Percentiles rank a stretch among this genome's conserved stretches.
phyloP scores from a whole-genome alignment of 202 grass and related monocot genomes.

The Zizania palustris region DNA sequence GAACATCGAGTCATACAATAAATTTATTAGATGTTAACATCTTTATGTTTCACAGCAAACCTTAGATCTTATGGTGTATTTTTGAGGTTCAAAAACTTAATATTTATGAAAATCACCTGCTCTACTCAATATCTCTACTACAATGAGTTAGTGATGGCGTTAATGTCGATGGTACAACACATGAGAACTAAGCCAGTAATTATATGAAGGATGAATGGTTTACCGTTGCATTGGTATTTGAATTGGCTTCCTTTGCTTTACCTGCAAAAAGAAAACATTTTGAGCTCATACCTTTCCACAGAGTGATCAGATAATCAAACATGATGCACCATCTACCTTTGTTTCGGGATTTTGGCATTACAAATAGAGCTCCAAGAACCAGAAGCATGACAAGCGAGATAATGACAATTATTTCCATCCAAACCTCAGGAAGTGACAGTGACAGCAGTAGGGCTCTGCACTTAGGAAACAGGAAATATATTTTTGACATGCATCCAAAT shows the following conservation, averaged over 20 bases:
- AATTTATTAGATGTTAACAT: background rate
- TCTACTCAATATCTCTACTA: background rate
- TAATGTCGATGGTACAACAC: background rate
- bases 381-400: slow-evolving; percentile 58
- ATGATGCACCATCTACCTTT: slow-evolving; percentile 50
- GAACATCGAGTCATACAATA: background rate
- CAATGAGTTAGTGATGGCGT: background rate
- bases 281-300: background rate
- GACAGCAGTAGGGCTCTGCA: background rate
- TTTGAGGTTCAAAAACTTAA: background rate
- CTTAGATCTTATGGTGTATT: background rate
- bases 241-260: slow-evolving; percentile 43
- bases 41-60: background rate
- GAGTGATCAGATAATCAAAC: background rate
- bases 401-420: slow-evolving; percentile 58
- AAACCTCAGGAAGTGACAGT: too few relatives aligned
- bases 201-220: slow-evolving; percentile 7
- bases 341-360: slow-evolving; percentile 63
- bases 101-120: background rate
- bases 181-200: background rate
- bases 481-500: too few relatives aligned
- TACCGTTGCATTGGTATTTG: slow-evolving; percentile 39
- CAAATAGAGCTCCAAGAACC: slow-evolving; percentile 58
- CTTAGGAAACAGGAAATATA: too few relatives aligned
- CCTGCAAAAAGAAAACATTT: slow-evolving; percentile 31